phyloP scores from a whole-genome alignment of 805 yeast species.

The Lipomyces japonicus region DNA sequence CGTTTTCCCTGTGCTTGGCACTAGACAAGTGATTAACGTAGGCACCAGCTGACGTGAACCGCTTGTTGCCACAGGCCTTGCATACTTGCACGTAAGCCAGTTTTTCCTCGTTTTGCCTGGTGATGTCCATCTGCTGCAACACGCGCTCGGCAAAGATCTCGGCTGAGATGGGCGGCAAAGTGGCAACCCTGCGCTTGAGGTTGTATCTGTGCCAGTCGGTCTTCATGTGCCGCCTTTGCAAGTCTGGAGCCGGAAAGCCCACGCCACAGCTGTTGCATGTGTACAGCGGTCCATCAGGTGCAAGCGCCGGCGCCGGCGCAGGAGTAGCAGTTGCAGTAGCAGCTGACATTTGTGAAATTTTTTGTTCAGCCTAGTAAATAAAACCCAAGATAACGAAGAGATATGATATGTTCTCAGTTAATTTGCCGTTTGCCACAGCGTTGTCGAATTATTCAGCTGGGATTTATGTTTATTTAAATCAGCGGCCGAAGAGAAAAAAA shows the following conservation, averaged over 20 bases:
- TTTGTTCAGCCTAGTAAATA: too few species aligned
- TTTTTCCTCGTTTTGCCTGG: constrained; percentile 22
- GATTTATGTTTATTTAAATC: too few species aligned
- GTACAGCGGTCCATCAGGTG: constrained; percentile 35
- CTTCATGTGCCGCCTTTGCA: constrained; percentile 91
- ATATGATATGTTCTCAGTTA: too few species aligned
- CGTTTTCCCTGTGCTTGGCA: constrained; percentile 27
- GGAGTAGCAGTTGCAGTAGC: background rate
- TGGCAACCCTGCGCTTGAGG: constrained; percentile 87
- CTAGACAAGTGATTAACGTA: constrained; percentile 30
- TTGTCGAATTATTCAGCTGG: too few species aligned
- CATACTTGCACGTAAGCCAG: constrained; percentile 21
- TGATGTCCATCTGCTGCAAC: constrained; percentile 36
- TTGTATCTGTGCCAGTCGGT: constrained; percentile 98
- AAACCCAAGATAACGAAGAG: too few species aligned
- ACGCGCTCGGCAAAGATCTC: constrained; percentile 71
- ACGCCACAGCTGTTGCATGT: constrained; percentile 90
- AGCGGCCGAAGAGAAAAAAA: too few species aligned
- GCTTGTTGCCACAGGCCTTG: constrained; percentile 29
- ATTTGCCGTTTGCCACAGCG: too few species aligned
- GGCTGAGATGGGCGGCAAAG: constrained; percentile 66
- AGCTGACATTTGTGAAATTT: too few species aligned
- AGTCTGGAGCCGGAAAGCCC: constrained; percentile 73
- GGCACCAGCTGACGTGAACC: constrained; percentile 31
- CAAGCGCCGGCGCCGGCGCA: background rate